Percentiles rank a stretch among this genome's conserved stretches.
Evolutionary conservation across 2,329 filamentous ascomycete genomes (phyloP).

Genomic region (Beauveria medogensis): DNA sequence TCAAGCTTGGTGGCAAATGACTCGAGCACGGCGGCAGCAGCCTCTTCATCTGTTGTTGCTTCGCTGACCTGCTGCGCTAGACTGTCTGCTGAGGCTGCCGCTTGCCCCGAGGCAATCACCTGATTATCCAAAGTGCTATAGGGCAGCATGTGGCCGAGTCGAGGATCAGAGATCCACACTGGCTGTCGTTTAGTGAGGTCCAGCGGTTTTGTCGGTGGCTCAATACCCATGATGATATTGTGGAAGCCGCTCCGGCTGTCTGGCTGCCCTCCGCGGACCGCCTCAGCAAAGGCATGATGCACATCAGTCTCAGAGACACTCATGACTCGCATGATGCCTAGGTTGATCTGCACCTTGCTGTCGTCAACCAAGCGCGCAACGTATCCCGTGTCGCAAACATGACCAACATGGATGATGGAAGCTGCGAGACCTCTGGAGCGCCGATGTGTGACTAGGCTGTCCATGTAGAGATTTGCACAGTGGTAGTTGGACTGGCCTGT

Average conservation of each 20-base stretch:
- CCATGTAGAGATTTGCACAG: constrained; percentile 35
- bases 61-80: background rate
- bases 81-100: background rate
- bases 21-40: background rate
- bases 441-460: constrained; percentile 26
- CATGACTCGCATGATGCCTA: constrained; percentile 1
- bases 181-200: background rate
- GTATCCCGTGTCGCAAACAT: constrained; percentile 32
- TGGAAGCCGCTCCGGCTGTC: background rate
- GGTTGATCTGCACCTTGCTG: background rate
- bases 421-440: constrained; percentile 28
- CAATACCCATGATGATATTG: constrained; percentile 15
- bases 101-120: background rate
- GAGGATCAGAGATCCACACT: background rate
- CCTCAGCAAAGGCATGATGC: constrained; percentile 16
- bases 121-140: background rate
- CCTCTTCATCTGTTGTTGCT: background rate
- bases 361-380: constrained; percentile 17
- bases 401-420: constrained; percentile 29
- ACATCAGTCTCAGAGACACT: constrained; percentile 24
- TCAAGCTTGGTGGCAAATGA: background rate
- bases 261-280: background rate
- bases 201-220: constrained; percentile 9
- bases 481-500: constrained; percentile 35
- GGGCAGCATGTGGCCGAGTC: background rate